Conservation (phyloP, 73 alveolate species). For the Symbiodinium pilosum region DNA sequence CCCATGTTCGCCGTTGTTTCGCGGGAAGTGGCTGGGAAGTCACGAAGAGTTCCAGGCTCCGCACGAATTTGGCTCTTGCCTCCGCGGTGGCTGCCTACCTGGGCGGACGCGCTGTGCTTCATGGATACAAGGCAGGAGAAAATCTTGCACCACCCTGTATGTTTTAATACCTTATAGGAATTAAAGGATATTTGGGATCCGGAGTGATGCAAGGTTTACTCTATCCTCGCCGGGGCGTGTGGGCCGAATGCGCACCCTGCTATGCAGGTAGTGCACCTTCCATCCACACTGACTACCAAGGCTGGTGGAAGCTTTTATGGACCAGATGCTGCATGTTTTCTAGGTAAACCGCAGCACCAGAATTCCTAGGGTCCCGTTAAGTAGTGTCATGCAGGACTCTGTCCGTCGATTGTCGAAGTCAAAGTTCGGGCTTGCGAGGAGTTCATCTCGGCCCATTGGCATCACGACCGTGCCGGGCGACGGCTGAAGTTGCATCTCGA, state of each 20-base stretch:
- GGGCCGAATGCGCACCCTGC: no score
- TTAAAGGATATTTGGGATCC: neutral
- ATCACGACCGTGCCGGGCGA: constrained; percentile 59
- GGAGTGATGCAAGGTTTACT: neutral
- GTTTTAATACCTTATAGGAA: no score
- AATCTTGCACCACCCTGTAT: no score
- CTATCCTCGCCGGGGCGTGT: no score
- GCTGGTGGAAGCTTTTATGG: neutral
- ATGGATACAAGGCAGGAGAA: constrained; percentile 74
- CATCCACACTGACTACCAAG: constrained; percentile 45
- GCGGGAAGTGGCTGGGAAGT: no score
- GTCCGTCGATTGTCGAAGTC: no score
- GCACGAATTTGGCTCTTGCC: neutral
- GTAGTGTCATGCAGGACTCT: no score
- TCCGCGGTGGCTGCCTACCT: constrained; percentile 55
- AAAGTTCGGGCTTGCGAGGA: no score
- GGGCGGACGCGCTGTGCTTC: constrained; percentile 64
- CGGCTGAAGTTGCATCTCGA: constrained; percentile 29
- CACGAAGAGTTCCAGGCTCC: neutral
- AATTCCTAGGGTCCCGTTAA: no score
- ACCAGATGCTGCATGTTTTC: neutral
- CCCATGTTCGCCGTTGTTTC: no score
- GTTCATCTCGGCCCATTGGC: constrained; percentile 71
- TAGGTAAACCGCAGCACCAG: no score
- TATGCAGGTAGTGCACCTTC: constrained; percentile 58